Percentiles rank a stretch among this genome's conserved stretches.
phyloP scores from a whole-genome alignment of 179 eudicot genomes.

The Drosera spatulata region DNA sequence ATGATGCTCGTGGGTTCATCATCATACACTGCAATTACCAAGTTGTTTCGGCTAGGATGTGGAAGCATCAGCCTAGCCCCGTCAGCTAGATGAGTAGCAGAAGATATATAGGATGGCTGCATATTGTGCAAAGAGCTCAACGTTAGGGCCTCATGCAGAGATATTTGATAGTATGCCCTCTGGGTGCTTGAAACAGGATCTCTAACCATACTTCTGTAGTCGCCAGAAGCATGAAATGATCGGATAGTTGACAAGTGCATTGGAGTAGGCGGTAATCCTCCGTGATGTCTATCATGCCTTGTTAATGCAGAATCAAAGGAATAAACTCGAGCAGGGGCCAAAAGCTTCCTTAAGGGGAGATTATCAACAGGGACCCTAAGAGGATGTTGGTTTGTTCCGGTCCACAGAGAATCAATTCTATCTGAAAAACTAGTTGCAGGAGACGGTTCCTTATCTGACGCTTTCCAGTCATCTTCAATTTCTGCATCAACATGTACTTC shows the following conservation, averaged over 20 bases:
- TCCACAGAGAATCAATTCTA: constrained; percentile 92
- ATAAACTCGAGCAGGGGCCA: constrained; percentile 55
- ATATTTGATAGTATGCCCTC: constrained; percentile 49
- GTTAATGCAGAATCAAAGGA: constrained; percentile 88
- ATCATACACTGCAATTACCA: constrained; percentile 84
- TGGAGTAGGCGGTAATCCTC: constrained; percentile 30
- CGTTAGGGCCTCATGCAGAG: constrained; percentile 30
- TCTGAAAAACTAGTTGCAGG: constrained; percentile 67
- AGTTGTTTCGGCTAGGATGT: constrained; percentile 29
- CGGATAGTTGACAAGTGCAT: constrained; percentile 48
- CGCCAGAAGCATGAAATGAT: constrained; percentile 87
- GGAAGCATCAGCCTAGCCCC: constrained; percentile 70
- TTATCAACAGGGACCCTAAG: constrained; percentile 24
- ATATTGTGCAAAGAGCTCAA: constrained; percentile 13
- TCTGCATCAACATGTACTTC: constrained; percentile 22
- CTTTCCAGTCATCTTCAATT: constrained; percentile 15
- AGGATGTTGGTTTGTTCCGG: constrained; percentile 44
- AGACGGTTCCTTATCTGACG: constrained; percentile 32
- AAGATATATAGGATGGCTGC: constrained; percentile 39
- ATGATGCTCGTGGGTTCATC: constrained; percentile 92
- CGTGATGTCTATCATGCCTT: constrained; percentile 42
- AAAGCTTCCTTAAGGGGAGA: constrained; percentile 31
- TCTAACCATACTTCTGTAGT: constrained; percentile 47
- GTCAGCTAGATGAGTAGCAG: constrained; percentile 42
- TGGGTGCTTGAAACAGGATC: constrained; percentile 36